These are phyloP conservation scores for Jacaranda copaia DNA, from an alignment of 257 asterid genomes.

Conservation along the genomic window DNA sequence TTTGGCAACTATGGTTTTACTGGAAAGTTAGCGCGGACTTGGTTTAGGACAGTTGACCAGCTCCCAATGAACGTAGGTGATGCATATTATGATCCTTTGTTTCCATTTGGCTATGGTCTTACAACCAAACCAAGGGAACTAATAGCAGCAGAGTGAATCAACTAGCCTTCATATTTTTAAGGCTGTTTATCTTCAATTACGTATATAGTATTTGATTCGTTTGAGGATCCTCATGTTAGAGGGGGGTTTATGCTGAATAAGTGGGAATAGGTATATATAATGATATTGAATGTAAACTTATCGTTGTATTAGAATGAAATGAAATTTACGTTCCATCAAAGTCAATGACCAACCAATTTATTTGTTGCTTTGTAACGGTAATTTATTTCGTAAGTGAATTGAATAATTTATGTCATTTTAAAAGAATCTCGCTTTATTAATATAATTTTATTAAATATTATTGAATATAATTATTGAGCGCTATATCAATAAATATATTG, in stretches of 20 bases:
- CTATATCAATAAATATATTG: too few relatives aligned
- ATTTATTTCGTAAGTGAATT: too few relatives aligned
- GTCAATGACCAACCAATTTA: too few relatives aligned
- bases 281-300: too few relatives aligned
- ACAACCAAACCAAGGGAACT: slow-evolving; percentile 31
- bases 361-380: too few relatives aligned
- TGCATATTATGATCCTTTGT: slow-evolving; percentile 50
- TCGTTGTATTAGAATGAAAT: too few relatives aligned
- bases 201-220: background rate
- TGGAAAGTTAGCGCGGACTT: slow-evolving; percentile 48
- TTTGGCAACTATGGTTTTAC: slow-evolving; percentile 49
- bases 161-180: background rate
- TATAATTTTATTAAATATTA: too few relatives aligned
- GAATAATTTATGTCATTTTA: too few relatives aligned
- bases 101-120: slow-evolving; percentile 49
- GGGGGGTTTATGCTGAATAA: background rate
- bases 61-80: slow-evolving; percentile 57
- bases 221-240: background rate
- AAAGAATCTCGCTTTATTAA: too few relatives aligned
- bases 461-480: too few relatives aligned
- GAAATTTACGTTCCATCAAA: too few relatives aligned
- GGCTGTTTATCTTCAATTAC: background rate
- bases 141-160: background rate
- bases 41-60: slow-evolving; percentile 52
- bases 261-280: background rate